A percentile compares a stretch with the other conserved stretches of the same genome.
phyloP scores from a whole-genome alignment of 1,284 basidiomycete genomes.

The Ceratobasidium sp. region DNA sequence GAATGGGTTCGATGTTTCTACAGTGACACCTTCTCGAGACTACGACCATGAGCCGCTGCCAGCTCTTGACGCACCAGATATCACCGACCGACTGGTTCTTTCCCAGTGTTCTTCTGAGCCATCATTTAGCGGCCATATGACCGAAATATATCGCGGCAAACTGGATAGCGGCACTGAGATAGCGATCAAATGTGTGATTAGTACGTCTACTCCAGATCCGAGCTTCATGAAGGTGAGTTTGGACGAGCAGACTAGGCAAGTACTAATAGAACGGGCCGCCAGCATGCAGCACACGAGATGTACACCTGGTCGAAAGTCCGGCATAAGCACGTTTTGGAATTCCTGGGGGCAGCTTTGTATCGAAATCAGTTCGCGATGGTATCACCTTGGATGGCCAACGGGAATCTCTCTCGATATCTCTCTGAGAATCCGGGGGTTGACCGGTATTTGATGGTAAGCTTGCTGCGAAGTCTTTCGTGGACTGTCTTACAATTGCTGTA shows the following conservation, averaged over 20 bases:
- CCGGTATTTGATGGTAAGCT: slow-evolving; percentile 1
- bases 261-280: background rate
- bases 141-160: background rate
- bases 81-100: background rate
- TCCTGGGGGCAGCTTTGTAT: background rate
- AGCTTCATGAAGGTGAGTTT: background rate
- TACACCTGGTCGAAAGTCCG: background rate
- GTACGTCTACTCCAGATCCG: background rate
- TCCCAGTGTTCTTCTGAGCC: background rate
- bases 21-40: background rate
- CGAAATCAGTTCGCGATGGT: background rate
- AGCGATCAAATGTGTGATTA: slow-evolving; percentile 10
- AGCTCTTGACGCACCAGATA: background rate
- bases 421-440: background rate
- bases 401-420: background rate
- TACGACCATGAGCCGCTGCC: background rate
- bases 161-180: background rate
- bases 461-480: too few species aligned
- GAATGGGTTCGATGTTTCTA: too few species aligned
- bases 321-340: background rate
- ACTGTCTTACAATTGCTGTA: background rate
- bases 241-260: background rate
- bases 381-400: slow-evolving; percentile 6
- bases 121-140: background rate
- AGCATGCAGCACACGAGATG: background rate